phyloP scores from a whole-genome alignment of 78 protist species.

The Polysphondylium violaceum region DNA sequence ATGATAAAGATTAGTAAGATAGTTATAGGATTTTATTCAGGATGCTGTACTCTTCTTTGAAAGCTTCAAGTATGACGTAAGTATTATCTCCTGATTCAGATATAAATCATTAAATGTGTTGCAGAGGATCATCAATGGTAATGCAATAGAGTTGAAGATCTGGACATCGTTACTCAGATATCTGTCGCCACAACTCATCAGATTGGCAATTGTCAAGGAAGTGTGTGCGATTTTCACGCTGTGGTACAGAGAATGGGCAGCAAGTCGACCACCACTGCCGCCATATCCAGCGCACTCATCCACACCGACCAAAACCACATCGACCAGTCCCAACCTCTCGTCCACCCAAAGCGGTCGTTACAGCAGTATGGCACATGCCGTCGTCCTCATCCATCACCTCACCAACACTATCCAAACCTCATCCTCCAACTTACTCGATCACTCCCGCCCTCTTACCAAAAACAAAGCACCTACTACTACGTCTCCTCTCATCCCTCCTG shows the following conservation, averaged over 20 bases:
- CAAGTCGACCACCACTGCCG: no score
- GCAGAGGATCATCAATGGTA: slow-evolving; percentile 56
- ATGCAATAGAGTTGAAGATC: slow-evolving; percentile 38
- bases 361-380: slow-evolving; percentile 75
- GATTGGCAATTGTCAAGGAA: slow-evolving; percentile 64
- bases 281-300: slow-evolving; percentile 7
- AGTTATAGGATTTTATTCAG: no score
- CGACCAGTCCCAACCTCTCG: slow-evolving; percentile 60
- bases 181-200: slow-evolving; percentile 5
- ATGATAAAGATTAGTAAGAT: no score
- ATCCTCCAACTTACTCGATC: slow-evolving; percentile 47
- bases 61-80: no score
- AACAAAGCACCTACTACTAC: no score
- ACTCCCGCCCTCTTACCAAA: slow-evolving; percentile 4
- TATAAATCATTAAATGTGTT: slow-evolving; percentile 24
- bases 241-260: slow-evolving; percentile 2
- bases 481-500: no score
- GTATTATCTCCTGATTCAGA: no score
- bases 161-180: not conserved
- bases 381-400: not conserved
- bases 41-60: no score
- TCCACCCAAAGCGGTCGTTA: slow-evolving; percentile 41
- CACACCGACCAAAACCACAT: not conserved
- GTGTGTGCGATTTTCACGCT: slow-evolving; percentile 38
- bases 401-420: not conserved